phyloP scores from a whole-genome alignment of 1,139 yeast species.

The Kodamaea ohmeri region DNA sequence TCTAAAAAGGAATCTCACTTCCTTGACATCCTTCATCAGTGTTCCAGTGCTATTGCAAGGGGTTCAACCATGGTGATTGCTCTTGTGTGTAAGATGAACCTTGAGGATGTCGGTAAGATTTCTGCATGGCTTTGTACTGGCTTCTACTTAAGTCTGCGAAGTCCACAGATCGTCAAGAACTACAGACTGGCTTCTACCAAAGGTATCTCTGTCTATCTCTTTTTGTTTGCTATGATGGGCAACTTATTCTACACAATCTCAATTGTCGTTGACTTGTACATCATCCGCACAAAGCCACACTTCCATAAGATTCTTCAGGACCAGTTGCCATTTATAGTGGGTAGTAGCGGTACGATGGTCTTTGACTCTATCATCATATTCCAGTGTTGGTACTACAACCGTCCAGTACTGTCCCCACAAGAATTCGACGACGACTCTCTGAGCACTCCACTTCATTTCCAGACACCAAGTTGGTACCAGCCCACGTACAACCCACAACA shows the following conservation, averaged over 20 bases:
- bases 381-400: conserved; percentile 32
- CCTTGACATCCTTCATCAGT: background rate
- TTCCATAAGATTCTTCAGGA: conserved; percentile 18
- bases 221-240: conserved; percentile 38
- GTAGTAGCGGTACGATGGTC: conserved; percentile 36
- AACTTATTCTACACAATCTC: conserved; percentile 37
- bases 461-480: conserved; percentile 40
- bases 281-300: conserved; percentile 13
- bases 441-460: conserved; percentile 21
- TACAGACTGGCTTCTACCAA: conserved; percentile 29
- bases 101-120: conserved; percentile 32
- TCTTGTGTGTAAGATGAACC: conserved; percentile 2
- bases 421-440: conserved; percentile 2
- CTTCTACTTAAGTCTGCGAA: conserved; percentile 78
- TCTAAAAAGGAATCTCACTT: no score
- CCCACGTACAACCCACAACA: conserved; percentile 1
- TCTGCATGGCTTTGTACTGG: conserved; percentile 91
- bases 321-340: conserved; percentile 37
- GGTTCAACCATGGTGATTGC: background rate
- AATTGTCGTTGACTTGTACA: conserved; percentile 28
- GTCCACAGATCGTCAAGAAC: conserved; percentile 70
- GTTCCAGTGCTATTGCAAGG: background rate
- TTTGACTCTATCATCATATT: conserved; percentile 34
- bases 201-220: conserved; percentile 37
- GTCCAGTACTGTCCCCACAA: conserved; percentile 4